Evolutionary conservation across 345 rosid species (phyloP).

Genomic region (Pugionium dolabratum): DNA sequence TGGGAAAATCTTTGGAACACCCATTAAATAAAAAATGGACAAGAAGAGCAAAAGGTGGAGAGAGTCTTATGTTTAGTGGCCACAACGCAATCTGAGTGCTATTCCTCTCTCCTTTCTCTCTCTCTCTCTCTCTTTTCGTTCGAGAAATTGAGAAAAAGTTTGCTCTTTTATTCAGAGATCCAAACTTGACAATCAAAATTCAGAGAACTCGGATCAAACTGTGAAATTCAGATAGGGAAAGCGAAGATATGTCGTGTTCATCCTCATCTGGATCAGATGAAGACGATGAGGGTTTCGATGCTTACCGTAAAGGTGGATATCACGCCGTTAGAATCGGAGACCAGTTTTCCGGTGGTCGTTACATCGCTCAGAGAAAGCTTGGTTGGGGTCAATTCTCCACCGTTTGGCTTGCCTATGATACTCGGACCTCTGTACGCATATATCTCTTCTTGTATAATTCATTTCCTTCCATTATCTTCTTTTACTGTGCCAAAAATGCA

Average conservation of each 20-base stretch:
- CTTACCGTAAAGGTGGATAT: slow-evolving; percentile 95
- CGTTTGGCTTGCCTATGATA: slow-evolving; percentile 98
- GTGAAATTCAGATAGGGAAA: slow-evolving; percentile 27
- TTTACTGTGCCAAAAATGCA: slow-evolving; percentile 3
- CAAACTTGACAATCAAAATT: slow-evolving; percentile 33
- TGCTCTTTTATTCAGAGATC: slow-evolving; percentile 37
- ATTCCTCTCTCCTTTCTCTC: slow-evolving; percentile 25
- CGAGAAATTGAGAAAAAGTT: neutral
- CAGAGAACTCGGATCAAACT: slow-evolving; percentile 11
- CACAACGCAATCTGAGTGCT: slow-evolving; percentile 37
- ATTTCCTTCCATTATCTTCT: neutral
- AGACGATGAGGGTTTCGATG: slow-evolving; percentile 88
- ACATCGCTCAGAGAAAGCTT: slow-evolving; percentile 90
- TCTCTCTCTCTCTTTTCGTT: neutral
- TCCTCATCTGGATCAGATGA: slow-evolving; percentile 96
- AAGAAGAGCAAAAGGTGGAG: slow-evolving; percentile 44
- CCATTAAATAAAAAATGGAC: slow-evolving; percentile 32
- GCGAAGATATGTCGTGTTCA: slow-evolving; percentile 63
- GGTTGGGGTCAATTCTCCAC: slow-evolving; percentile 99
- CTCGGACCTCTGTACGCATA: slow-evolving; percentile 63
- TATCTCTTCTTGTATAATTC: slow-evolving; percentile 5
- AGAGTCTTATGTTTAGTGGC: slow-evolving; percentile 36
- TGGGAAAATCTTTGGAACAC: slow-evolving; percentile 35
- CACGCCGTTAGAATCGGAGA: slow-evolving; percentile 96
- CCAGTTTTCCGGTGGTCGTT: slow-evolving; percentile 79